phyloP scores from a whole-genome alignment of 805 yeast species.

The Nakazawaea ambrosiae region DNA sequence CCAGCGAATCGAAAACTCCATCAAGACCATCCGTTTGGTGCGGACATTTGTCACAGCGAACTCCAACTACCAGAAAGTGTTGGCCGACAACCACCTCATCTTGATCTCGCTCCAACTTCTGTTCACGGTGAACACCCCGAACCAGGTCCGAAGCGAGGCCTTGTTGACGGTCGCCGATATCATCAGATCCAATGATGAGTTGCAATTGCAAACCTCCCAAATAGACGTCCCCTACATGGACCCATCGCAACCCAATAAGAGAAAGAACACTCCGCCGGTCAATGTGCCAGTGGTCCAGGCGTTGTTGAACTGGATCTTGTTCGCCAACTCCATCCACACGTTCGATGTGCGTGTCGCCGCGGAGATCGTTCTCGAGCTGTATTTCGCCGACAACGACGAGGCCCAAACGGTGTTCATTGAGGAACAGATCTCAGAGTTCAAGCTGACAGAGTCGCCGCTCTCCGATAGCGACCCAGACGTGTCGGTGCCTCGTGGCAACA shows the following conservation, averaged over 20 bases:
- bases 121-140: slow-evolving; percentile 60
- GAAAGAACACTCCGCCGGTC: slow-evolving; percentile 16
- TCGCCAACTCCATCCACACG: slow-evolving; percentile 72
- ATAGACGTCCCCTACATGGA: slow-evolving; percentile 92
- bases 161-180: slow-evolving; percentile 72
- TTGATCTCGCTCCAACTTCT: slow-evolving; percentile 61
- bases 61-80: slow-evolving; percentile 55
- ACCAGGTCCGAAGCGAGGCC: slow-evolving; percentile 58
- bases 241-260: slow-evolving; percentile 36
- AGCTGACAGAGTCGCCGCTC: slow-evolving; percentile 4
- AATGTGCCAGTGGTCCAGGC: slow-evolving; percentile 68
- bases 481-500: slow-evolving; percentile 41
- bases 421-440: slow-evolving; percentile 52
- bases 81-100: slow-evolving; percentile 57
- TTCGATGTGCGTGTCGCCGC: slow-evolving; percentile 81
- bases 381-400: slow-evolving; percentile 54
- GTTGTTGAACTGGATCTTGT: slow-evolving; percentile 75
- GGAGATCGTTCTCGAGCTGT: slow-evolving; percentile 56
- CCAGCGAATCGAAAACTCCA: slow-evolving; percentile 63
- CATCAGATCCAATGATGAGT: slow-evolving; percentile 54
- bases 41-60: slow-evolving; percentile 68
- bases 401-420: slow-evolving; percentile 56
- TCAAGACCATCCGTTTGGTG: slow-evolving; percentile 64
- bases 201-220: slow-evolving; percentile 67
- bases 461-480: too few relatives aligned